Evolutionary conservation across 805 yeast genomes (phyloP).

Genomic region (Lachancea kluyveri): DNA sequence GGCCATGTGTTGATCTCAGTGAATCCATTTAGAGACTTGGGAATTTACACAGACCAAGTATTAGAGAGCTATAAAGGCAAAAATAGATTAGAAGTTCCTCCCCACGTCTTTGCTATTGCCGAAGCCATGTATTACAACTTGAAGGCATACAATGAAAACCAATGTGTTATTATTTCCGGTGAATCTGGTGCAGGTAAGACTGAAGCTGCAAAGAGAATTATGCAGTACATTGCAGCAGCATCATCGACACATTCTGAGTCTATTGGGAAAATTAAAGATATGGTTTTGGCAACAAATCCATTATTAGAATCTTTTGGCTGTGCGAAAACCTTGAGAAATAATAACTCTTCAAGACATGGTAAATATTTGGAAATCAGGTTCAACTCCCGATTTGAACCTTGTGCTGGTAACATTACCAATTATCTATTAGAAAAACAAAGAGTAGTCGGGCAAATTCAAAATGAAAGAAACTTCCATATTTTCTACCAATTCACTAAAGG

Average conservation of each 20-base stretch:
- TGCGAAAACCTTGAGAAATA: constrained; percentile 95
- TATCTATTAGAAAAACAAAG: constrained; percentile 91
- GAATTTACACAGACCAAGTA: constrained; percentile 81
- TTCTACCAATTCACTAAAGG: constrained; percentile 94
- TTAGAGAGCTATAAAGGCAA: constrained; percentile 79
- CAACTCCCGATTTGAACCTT: constrained; percentile 77
- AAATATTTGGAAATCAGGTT: constrained; percentile 90
- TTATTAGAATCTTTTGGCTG: constrained; percentile 98
- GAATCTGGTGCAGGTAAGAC: constrained; percentile 98
- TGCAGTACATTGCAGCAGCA: constrained; percentile 93
- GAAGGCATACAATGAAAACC: constrained; percentile 90
- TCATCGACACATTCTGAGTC: constrained; percentile 59
- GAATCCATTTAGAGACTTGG: constrained; percentile 93
- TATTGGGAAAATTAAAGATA: constrained; percentile 85
- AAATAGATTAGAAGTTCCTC: constrained; percentile 93
- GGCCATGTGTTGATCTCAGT: constrained; percentile 94
- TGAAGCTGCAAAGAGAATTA: constrained; percentile 94
- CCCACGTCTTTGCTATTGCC: constrained; percentile 97
- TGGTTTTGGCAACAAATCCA: constrained; percentile 97
- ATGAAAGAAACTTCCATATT: constrained; percentile 95
- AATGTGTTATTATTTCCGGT: constrained; percentile 95
- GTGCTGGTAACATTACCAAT: constrained; percentile 93
- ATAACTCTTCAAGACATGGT: constrained; percentile 96
- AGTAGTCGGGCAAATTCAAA: constrained; percentile 88
- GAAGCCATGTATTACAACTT: constrained; percentile 94